These are phyloP conservation scores for Orbilia ellipsospora DNA, from an alignment of 2,329 filamentous ascomycete species.

Conservation along the genomic window DNA sequence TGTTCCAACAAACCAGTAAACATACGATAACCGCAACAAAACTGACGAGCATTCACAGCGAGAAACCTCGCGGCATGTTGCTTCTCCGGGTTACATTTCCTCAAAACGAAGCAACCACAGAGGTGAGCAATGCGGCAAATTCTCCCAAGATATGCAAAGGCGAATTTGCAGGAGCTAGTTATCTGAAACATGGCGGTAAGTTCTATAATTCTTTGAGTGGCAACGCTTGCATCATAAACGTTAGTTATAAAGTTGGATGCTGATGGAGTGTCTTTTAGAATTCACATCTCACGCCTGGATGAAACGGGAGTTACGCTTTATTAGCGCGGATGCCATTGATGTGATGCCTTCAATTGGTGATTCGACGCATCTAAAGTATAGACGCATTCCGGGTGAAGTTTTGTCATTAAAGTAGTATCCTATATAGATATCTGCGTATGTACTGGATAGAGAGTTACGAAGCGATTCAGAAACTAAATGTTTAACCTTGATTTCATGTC, in stretches of 20 bases:
- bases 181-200: too few species aligned
- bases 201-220: too few species aligned
- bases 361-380: not conserved
- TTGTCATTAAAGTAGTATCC: not conserved
- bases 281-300: not conserved
- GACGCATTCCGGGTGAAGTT: not conserved
- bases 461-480: too few species aligned
- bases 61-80: constrained; percentile 1
- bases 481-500: too few species aligned
- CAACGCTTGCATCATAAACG: too few species aligned
- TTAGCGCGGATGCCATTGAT: not conserved
- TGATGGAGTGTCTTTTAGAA: not conserved
- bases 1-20: constrained; percentile 22
- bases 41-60: constrained; percentile 2
- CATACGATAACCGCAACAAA: constrained; percentile 13
- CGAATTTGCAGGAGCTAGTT: not conserved
- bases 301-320: not conserved
- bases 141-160: not conserved
- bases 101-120: not conserved
- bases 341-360: not conserved
- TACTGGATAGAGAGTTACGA: too few species aligned
- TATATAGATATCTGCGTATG: too few species aligned
- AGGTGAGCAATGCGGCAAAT: not conserved
- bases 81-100: too few species aligned
- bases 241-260: too few species aligned